Percentiles rank a stretch among this genome's conserved stretches.
These are phyloP conservation scores for Vaccinium myrtillus DNA, from an alignment of 148 eudicot genomes.

Conservation along the genomic window DNA sequence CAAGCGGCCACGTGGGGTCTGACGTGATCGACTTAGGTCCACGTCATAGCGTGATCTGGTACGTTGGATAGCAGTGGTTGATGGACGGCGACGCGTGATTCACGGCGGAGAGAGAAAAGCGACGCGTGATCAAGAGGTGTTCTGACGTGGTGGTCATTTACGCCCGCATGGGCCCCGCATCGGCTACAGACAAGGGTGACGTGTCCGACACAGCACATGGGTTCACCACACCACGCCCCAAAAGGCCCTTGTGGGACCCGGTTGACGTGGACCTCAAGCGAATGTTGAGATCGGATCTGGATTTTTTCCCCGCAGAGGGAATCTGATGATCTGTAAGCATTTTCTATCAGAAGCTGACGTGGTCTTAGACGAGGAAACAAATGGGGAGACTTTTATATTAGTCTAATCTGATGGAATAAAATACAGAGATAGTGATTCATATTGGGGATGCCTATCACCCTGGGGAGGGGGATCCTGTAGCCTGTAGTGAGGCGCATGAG, in stretches of 20 bases:
- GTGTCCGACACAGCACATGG: neutral
- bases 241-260: neutral
- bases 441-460: too few relatives aligned
- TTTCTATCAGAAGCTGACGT: neutral
- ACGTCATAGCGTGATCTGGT: neutral
- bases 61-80: neutral
- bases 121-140: neutral
- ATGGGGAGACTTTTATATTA: neutral
- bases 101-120: neutral
- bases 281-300: neutral
- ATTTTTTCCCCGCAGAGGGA: too few relatives aligned
- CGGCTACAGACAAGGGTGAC: neutral
- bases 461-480: too few relatives aligned
- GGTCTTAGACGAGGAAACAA: neutral
- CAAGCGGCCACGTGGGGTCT: neutral
- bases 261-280: neutral
- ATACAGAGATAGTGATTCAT: too few relatives aligned
- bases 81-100: conserved; percentile 6
- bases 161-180: neutral
- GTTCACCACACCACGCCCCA: too few relatives aligned
- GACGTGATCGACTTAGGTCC: neutral
- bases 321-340: neutral
- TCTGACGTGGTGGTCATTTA: neutral
- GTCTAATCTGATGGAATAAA: too few relatives aligned
- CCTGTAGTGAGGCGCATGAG: too few relatives aligned